Conservation (phyloP, 495 filamentous ascomycete genomes). For the Xylaria cubensis region DNA sequence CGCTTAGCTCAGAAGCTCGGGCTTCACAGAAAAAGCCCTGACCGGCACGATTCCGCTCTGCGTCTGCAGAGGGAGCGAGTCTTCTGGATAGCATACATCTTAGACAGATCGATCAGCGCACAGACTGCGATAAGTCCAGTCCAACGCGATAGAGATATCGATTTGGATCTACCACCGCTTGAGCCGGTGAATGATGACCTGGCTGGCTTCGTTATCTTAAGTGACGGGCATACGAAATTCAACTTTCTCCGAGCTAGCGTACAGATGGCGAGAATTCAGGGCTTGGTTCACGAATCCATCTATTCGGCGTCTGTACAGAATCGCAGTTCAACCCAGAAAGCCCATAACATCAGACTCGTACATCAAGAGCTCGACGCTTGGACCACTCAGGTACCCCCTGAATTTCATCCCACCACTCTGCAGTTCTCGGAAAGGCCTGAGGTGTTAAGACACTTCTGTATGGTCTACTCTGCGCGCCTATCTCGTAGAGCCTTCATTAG, state of each 20-base stretch:
- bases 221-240: background rate
- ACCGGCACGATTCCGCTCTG: background rate
- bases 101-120: slow-evolving; percentile 26
- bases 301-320: slow-evolving; percentile 17
- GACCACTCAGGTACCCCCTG: slow-evolving; percentile 4
- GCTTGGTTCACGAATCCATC: slow-evolving; percentile 24
- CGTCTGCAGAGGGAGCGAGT: slow-evolving; percentile 22
- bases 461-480: slow-evolving; percentile 18
- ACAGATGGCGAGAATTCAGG: slow-evolving; percentile 28
- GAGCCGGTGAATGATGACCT: slow-evolving; percentile 3
- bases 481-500: slow-evolving; percentile 4
- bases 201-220: slow-evolving; percentile 11
- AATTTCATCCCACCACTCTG: slow-evolving; percentile 2
- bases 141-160: slow-evolving; percentile 26
- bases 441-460: slow-evolving; percentile 21
- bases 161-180: slow-evolving; percentile 28
- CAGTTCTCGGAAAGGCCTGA: background rate
- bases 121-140: slow-evolving; percentile 17
- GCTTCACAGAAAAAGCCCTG: slow-evolving; percentile 9
- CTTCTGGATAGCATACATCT: slow-evolving; percentile 32
- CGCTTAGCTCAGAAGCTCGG: slow-evolving; percentile 25
- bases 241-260: slow-evolving; percentile 27
- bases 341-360: background rate
- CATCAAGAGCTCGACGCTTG: slow-evolving; percentile 13
- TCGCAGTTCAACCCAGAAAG: background rate